These are phyloP conservation scores for Coemansia sp. DNA, from an alignment of 371 early-diverging fungal species.

Conservation along the genomic window DNA sequence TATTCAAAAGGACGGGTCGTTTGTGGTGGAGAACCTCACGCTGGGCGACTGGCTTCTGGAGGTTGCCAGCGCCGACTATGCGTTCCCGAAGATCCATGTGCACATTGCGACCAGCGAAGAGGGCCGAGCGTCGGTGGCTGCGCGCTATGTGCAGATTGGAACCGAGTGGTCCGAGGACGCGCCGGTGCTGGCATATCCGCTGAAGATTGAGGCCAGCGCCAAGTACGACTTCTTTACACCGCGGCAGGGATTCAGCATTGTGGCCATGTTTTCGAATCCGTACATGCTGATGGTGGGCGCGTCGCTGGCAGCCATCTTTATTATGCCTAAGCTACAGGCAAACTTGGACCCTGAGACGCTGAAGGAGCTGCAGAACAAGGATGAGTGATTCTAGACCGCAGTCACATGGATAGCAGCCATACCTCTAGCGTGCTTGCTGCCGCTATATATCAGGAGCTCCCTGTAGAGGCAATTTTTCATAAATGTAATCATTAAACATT, in stretches of 20 bases:
- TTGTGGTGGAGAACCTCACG: constrained; percentile 52
- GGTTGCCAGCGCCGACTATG: constrained; percentile 49
- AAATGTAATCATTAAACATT: neutral
- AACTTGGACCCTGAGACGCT: constrained; percentile 53
- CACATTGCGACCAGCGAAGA: constrained; percentile 41
- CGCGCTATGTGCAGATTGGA: constrained; percentile 53
- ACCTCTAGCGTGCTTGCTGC: neutral
- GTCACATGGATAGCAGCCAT: constrained; percentile 9
- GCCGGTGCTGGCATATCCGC: constrained; percentile 51
- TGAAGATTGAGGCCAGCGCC: constrained; percentile 49
- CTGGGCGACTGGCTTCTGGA: constrained; percentile 55
- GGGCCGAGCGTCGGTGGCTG: constrained; percentile 46
- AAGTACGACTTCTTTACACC: constrained; percentile 52
- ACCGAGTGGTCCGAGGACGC: constrained; percentile 53
- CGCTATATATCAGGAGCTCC: too few relatives aligned
- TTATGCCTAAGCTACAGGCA: constrained; percentile 57
- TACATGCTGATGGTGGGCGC: constrained; percentile 62
- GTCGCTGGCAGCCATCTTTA: constrained; percentile 53
- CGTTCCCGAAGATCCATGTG: constrained; percentile 54
- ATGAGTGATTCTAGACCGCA: neutral
- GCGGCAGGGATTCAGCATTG: constrained; percentile 55
- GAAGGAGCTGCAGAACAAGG: constrained; percentile 41
- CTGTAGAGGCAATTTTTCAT: neutral
- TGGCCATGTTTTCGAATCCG: constrained; percentile 57
- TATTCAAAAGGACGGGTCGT: constrained; percentile 53